Evolutionary conservation across 2,329 filamentous ascomycete genomes (phyloP).

Genomic region (Gremmenia infestans): DNA sequence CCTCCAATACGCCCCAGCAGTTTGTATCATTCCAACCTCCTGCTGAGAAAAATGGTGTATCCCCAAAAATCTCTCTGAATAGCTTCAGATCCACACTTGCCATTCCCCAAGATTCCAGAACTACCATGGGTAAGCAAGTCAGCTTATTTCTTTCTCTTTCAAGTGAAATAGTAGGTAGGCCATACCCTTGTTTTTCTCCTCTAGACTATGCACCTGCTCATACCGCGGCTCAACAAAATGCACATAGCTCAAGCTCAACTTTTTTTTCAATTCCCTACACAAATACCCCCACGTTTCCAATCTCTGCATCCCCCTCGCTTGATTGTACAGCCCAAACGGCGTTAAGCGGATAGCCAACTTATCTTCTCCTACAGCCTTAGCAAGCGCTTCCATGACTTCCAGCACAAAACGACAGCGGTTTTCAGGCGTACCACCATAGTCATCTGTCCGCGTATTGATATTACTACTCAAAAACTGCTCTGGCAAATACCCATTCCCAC

Average conservation of each 20-base stretch:
- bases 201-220: conserved; percentile 46
- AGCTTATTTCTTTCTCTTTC: neutral
- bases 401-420: conserved; percentile 46
- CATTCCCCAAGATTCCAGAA: conserved; percentile 44
- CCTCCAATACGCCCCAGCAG: conserved; percentile 44
- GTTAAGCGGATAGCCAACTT: conserved; percentile 52
- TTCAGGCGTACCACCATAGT: conserved; percentile 45
- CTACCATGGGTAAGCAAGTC: conserved; percentile 4
- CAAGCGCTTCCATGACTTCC: conserved; percentile 47
- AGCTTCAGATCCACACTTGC: conserved; percentile 39
- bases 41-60: conserved; percentile 50
- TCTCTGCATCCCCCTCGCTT: conserved; percentile 44
- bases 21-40: conserved; percentile 50
- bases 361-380: conserved; percentile 45
- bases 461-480: conserved; percentile 53
- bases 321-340: conserved; percentile 53
- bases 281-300: conserved; percentile 49
- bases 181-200: conserved; percentile 42
- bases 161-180: neutral
- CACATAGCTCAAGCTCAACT: conserved; percentile 52
- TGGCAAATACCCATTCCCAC: conserved; percentile 45
- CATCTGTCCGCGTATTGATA: conserved; percentile 49
- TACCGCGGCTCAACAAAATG: conserved; percentile 50
- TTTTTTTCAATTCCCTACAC: conserved; percentile 43
- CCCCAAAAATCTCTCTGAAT: conserved; percentile 47